Conservation (phyloP, 2,329 filamentous ascomycete species). For the Tolypocladium amazonense region DNA sequence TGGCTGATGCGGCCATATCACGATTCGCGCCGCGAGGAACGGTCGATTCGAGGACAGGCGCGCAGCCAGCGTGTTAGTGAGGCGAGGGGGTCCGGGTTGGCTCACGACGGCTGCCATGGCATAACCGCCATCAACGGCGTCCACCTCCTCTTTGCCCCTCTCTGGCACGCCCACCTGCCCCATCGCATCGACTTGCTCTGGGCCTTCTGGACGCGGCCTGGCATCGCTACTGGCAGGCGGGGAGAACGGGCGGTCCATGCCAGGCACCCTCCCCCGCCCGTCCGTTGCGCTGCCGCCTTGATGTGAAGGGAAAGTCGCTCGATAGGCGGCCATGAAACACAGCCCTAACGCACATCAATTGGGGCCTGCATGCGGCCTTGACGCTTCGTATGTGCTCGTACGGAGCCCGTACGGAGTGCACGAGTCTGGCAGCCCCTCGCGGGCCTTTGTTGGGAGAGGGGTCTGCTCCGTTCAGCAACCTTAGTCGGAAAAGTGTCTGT, state of each 20-base stretch:
- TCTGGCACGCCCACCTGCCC: not conserved
- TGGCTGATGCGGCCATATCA: not conserved
- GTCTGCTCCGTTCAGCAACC: not conserved
- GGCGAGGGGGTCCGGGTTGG: not conserved
- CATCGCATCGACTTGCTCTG: not conserved
- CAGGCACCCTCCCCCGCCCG: conserved; percentile 4
- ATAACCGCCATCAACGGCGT: not conserved
- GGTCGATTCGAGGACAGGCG: not conserved
- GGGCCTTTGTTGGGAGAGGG: not conserved
- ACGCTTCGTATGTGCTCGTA: not conserved
- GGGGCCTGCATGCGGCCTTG: not conserved
- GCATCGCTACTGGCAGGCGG: not conserved
- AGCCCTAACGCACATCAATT: not conserved
- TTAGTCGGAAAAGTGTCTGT: not conserved
- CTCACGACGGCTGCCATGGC: not conserved
- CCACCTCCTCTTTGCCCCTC: not conserved
- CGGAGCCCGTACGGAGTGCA: not conserved
- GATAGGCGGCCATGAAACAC: not conserved
- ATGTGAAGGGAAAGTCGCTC: not conserved
- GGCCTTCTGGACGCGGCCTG: not conserved
- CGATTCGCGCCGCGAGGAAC: not conserved
- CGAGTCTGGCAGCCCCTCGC: not conserved
- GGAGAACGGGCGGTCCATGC: conserved; percentile 1
- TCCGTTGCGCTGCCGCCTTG: not conserved
- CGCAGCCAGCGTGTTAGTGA: not conserved